Conservation (phyloP, 2,329 filamentous ascomycete species). For the Talaromyces marneffei region DNA sequence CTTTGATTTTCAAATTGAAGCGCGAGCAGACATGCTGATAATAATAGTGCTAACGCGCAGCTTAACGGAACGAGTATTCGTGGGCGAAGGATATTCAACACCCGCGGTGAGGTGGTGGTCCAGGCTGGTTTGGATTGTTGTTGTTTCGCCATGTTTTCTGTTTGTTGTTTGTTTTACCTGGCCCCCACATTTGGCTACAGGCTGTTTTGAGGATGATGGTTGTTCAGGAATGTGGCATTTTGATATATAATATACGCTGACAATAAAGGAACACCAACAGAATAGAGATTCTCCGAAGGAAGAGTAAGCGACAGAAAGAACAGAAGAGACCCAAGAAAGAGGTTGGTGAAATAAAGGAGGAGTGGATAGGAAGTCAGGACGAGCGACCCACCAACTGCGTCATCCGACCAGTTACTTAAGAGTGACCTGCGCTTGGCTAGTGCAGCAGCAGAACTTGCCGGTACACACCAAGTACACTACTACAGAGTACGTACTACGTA, state of each 20-base stretch:
- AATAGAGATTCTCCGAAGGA: not conserved
- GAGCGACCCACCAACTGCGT: constrained; percentile 5
- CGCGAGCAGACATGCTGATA: constrained; percentile 3
- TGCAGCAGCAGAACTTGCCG: not conserved
- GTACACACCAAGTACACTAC: not conserved
- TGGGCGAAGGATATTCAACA: constrained; percentile 2
- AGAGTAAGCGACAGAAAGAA: not conserved
- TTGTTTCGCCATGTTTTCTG: not conserved
- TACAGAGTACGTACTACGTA: no score
- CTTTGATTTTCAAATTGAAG: constrained; percentile 12
- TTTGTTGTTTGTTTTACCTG: not conserved
- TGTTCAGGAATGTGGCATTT: not conserved
- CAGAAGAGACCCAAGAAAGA: not conserved
- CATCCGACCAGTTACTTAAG: not conserved
- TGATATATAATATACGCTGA: not conserved
- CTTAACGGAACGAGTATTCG: constrained; percentile 1
- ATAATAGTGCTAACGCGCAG: not conserved
- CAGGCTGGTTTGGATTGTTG: constrained; percentile 8
- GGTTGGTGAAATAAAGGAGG: not conserved
- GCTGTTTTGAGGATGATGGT: not conserved
- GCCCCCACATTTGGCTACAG: constrained; percentile 2
- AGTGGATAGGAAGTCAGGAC: not conserved
- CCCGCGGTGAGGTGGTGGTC: constrained; percentile 1
- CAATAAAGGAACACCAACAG: not conserved
- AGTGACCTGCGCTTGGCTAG: not conserved